Evolutionary conservation across 345 rosid genomes (phyloP), one percentile per base, ranked within the genome.

Genomic region (Rhodamnia rubescens): DNA sequence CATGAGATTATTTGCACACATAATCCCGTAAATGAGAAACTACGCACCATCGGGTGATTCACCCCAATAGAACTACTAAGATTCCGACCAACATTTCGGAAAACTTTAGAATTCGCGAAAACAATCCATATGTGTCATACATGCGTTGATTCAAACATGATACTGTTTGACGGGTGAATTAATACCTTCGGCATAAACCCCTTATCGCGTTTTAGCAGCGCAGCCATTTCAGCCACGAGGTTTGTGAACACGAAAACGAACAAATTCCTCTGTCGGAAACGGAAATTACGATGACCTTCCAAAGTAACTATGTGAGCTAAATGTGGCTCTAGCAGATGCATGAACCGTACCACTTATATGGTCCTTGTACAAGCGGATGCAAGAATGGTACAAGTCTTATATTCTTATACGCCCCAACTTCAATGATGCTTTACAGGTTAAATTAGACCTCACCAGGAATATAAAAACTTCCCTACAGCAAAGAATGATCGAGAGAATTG

Each of bases 391-490:
- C 85, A 81, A 64, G 82, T 36, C 80, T 69, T 69, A 69, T 69
- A 69, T 36, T 69, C 80, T 69, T 69, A 69, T 59, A 42, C 40
- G 88, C 85, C 57, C 56, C 83, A 84, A 24, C 86, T 81, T 61
- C 84, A 74, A 85, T 36, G 80, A 69, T 69, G 80, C 82, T 83
- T 78, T 80, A 89, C 87, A 85, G 80, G 87, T 88, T 87, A 87
- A 84, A 86, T 89, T 83, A 88, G 86, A 75, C 83, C 83, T 36
- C 74, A 24, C 7, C 14, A 69, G 80, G 47, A 69, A 18, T 36
- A 69, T 69, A 69, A 36, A 69, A 69, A 36, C 47, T 20, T 69
- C 47, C 80, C 80, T 69, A 49, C 85, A 55, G 59, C 78, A 59
- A 61, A 58, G 75, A 61, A 84, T 59, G 80, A 84, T 84, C 47